These are phyloP conservation scores for Mychonastes homosphaera DNA, from an alignment of 139 green algal species.

Conservation along the genomic window DNA sequence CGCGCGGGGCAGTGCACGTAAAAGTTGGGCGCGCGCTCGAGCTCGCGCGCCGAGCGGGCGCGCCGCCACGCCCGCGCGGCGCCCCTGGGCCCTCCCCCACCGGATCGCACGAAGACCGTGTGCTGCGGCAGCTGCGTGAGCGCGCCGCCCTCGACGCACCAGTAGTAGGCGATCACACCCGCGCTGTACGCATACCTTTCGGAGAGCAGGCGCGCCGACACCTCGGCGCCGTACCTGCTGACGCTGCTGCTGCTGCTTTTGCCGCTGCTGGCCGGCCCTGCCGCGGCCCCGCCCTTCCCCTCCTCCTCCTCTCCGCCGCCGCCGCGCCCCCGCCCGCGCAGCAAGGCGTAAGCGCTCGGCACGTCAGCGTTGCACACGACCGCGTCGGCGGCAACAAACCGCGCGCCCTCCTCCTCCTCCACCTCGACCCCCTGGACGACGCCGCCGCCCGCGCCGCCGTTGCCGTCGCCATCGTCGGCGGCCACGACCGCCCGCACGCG, in stretches of 20 bases:
- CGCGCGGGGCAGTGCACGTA: slow-evolving; percentile 64
- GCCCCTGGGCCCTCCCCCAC: slow-evolving; percentile 7
- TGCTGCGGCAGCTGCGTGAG: slow-evolving; percentile 57
- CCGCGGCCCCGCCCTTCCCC: neutral
- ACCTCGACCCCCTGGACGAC: slow-evolving; percentile 36
- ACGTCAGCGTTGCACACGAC: slow-evolving; percentile 49
- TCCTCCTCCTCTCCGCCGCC: neutral
- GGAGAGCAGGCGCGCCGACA: slow-evolving; percentile 4
- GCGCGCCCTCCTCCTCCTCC: slow-evolving; percentile 29
- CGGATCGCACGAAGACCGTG: slow-evolving; percentile 79
- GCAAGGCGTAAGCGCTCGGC: neutral
- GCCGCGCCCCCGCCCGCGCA: neutral
- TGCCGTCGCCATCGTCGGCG: neutral
- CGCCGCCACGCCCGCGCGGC: slow-evolving; percentile 38
- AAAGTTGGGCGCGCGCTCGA: slow-evolving; percentile 66
- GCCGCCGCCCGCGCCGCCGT: neutral
- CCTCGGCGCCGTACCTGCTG: too few relatives aligned
- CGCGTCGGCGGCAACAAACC: slow-evolving; percentile 41
- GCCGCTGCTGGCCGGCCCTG: neutral
- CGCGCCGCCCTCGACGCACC: slow-evolving; percentile 24
- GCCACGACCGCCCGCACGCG: slow-evolving; percentile 27
- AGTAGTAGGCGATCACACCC: slow-evolving; percentile 71
- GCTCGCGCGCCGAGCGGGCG: slow-evolving; percentile 28
- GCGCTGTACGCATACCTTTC: slow-evolving; percentile 39
- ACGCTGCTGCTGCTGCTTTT: neutral